Evolutionary conservation across 768 basidiomycete genomes (phyloP).

Genomic region (Collybia nuda): DNA sequence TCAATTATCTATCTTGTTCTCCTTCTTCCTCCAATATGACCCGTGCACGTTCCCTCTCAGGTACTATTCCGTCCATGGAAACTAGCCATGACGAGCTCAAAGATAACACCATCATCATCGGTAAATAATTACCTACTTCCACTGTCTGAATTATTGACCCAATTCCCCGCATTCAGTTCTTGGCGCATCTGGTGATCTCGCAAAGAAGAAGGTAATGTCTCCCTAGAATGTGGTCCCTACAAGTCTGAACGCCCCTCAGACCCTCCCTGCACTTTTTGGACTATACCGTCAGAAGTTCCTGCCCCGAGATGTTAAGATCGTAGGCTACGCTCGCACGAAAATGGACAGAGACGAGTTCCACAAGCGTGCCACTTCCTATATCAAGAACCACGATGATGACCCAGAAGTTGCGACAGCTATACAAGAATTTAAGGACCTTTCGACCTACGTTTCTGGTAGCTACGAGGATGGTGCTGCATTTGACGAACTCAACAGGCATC

Average conservation of each 20-base stretch:
- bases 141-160: not conserved
- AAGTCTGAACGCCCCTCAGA: conserved; percentile 46
- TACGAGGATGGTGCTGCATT: conserved; percentile 89
- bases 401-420: conserved; percentile 58
- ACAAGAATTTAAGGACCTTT: conserved; percentile 80
- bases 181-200: conserved; percentile 95
- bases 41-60: conserved; percentile 61
- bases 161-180: conserved; percentile 55
- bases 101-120: conserved; percentile 88
- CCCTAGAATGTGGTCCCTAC: not conserved
- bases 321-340: conserved; percentile 96
- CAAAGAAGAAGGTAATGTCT: conserved; percentile 88
- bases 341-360: conserved; percentile 86
- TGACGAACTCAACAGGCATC: conserved; percentile 68
- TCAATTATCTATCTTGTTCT: conserved; percentile 13
- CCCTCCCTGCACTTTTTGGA: conserved; percentile 92
- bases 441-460: conserved; percentile 81
- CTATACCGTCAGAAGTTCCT: conserved; percentile 81
- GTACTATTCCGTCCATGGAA: conserved; percentile 92
- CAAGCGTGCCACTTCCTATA: conserved; percentile 79
- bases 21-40: conserved; percentile 27
- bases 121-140: conserved; percentile 42
- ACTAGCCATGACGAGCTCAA: conserved; percentile 66
- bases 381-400: conserved; percentile 75
- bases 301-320: conserved; percentile 82